phyloP scores from a whole-genome alignment of 2,329 filamentous ascomycete species.

The Ophiostoma sp. region DNA sequence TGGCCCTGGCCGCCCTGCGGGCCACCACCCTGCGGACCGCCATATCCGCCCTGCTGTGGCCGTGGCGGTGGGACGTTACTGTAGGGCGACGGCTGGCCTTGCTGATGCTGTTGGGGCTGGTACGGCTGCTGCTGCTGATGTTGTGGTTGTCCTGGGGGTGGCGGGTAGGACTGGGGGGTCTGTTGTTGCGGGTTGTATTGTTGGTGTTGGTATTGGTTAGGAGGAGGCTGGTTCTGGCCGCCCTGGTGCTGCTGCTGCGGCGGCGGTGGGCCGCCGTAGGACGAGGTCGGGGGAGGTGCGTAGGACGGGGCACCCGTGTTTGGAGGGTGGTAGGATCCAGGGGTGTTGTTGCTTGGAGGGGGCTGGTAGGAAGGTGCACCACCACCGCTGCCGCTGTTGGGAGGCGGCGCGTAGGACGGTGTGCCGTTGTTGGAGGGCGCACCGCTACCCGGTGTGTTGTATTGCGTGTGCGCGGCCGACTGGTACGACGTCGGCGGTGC shows the following conservation, averaged over 20 bases:
- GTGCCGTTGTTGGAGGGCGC: slow-evolving; percentile 14
- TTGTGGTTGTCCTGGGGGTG: slow-evolving; percentile 8
- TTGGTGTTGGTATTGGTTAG: slow-evolving; percentile 11
- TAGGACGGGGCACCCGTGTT: slow-evolving; percentile 3
- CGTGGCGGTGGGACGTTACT: slow-evolving; percentile 17
- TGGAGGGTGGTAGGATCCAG: neutral
- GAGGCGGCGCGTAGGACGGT: slow-evolving; percentile 29
- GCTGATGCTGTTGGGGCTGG: neutral
- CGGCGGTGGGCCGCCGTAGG: slow-evolving; percentile 22
- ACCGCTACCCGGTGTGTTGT: slow-evolving; percentile 22
- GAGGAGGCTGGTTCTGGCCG: slow-evolving; percentile 3
- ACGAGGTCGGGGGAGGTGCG: slow-evolving; percentile 13
- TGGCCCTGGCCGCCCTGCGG: slow-evolving; percentile 29
- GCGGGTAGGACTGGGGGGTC: slow-evolving; percentile 19
- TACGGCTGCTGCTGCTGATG: slow-evolving; percentile 1
- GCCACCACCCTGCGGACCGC: slow-evolving; percentile 29
- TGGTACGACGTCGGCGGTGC: slow-evolving; percentile 65
- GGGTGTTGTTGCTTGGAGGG: slow-evolving; percentile 10
- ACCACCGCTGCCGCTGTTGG: neutral
- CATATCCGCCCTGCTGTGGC: slow-evolving; percentile 17
- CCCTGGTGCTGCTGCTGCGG: slow-evolving; percentile 18
- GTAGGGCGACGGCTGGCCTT: slow-evolving; percentile 15
- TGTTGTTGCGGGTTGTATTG: slow-evolving; percentile 25
- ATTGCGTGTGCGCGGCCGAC: slow-evolving; percentile 35
- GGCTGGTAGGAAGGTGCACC: slow-evolving; percentile 3